Conservation (phyloP, 139 green algal species). For the Diplosphaera chodatii region DNA sequence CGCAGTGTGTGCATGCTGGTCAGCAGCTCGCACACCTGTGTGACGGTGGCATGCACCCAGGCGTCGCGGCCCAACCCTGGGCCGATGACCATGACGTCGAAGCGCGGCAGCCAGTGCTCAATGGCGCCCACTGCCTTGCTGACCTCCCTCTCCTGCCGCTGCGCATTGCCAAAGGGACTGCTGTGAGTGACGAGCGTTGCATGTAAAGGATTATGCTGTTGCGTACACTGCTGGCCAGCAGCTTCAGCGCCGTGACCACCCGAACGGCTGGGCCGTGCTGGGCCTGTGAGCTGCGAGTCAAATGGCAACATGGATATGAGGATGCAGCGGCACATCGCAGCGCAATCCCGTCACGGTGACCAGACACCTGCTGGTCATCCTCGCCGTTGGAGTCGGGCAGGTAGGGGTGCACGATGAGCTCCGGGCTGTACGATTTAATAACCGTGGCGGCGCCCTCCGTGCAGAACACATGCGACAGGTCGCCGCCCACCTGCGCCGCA, state of each 20-base stretch:
- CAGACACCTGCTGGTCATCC: not conserved
- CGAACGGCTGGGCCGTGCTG: too few relatives aligned
- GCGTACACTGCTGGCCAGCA: not conserved
- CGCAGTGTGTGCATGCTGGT: too few relatives aligned
- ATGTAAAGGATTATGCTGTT: too few relatives aligned
- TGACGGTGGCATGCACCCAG: conserved; percentile 22
- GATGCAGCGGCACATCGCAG: too few relatives aligned
- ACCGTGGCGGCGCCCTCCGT: conserved; percentile 63
- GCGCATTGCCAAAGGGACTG: too few relatives aligned
- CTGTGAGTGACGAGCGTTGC: too few relatives aligned
- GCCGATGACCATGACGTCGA: conserved; percentile 67
- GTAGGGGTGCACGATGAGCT: conserved; percentile 93
- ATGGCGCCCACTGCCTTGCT: conserved; percentile 27
- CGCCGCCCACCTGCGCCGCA: conserved; percentile 63
- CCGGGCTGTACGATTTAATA: conserved; percentile 92
- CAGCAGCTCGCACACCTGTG: too few relatives aligned
- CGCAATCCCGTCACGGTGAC: too few relatives aligned
- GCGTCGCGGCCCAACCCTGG: conserved; percentile 69
- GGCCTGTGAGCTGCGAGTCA: too few relatives aligned
- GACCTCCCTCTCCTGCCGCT: conserved; percentile 1
- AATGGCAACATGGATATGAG: too few relatives aligned
- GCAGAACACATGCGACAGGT: conserved; percentile 92
- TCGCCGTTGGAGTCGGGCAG: conserved; percentile 42
- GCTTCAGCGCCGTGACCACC: not conserved
- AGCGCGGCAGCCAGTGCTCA: conserved; percentile 48